Evolutionary conservation across 192 early-diverging fungal species (phyloP).

Genomic region (Coemansia biformis): DNA sequence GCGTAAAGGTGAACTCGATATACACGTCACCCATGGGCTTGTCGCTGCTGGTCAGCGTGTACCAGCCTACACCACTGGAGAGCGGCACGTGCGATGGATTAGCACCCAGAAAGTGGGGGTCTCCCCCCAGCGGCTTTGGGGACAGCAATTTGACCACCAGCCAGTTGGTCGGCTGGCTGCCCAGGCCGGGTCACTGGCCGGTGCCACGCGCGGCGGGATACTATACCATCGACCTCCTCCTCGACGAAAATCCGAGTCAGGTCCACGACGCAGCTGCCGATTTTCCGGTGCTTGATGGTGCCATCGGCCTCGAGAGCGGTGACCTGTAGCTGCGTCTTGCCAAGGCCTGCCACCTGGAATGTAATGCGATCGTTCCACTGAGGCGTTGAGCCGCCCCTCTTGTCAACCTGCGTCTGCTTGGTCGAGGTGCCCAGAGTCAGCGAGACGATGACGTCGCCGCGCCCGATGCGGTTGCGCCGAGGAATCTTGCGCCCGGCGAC

Average conservation of each 20-base stretch:
- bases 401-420: conserved; percentile 46
- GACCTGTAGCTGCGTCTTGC: conserved; percentile 38
- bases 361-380: conserved; percentile 46
- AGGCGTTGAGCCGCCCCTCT: conserved; percentile 48
- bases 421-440: conserved; percentile 36
- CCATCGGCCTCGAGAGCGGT: conserved; percentile 38
- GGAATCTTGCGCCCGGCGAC: conserved; percentile 46
- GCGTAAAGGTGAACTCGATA: conserved; percentile 47
- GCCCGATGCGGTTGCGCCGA: conserved; percentile 37
- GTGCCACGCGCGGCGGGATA: background rate
- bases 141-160: no score
- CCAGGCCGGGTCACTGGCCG: no score
- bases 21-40: conserved; percentile 46
- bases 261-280: conserved; percentile 46
- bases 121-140: no score
- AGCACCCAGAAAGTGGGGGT: background rate
- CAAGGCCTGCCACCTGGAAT: conserved; percentile 37
- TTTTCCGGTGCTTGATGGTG: conserved; percentile 26
- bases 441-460: conserved; percentile 42
- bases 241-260: conserved; percentile 39
- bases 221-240: conserved; percentile 45
- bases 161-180: no score
- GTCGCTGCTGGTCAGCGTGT: conserved; percentile 33
- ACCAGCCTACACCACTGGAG: conserved; percentile 41
- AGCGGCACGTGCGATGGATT: no score